These are phyloP conservation scores for Psilocybe sp. DNA, from an alignment of 768 basidiomycete genomes.

Conservation along the genomic window DNA sequence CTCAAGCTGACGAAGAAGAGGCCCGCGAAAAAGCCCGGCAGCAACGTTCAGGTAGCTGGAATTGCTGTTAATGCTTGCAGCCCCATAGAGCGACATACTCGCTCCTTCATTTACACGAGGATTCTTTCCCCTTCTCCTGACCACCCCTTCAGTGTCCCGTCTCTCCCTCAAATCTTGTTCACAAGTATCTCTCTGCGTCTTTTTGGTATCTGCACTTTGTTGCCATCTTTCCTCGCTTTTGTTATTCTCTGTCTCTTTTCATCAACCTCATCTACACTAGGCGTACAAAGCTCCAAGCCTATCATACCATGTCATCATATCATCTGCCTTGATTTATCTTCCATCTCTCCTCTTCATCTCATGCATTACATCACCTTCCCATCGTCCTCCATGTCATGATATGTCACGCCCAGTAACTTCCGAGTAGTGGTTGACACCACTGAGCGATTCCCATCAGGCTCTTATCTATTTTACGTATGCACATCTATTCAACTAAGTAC, in stretches of 20 bases:
- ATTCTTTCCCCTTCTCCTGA: conserved; percentile 19
- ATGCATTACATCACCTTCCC: conserved; percentile 21
- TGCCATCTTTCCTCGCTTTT: conserved; percentile 8
- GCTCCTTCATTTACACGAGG: too few species aligned
- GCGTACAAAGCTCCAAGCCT: too few species aligned
- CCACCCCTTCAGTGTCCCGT: conserved; percentile 11
- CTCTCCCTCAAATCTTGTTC: conserved; percentile 12
- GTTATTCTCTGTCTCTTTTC: conserved; percentile 17
- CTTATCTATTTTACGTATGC: conserved; percentile 45
- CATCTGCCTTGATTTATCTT: conserved; percentile 2
- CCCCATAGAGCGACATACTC: not conserved
- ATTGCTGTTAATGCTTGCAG: conserved; percentile 58
- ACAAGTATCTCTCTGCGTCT: not conserved
- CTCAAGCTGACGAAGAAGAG: conserved; percentile 79
- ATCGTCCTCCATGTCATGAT: conserved; percentile 22
- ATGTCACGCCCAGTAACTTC: conserved; percentile 12
- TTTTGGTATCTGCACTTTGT: conserved; percentile 10
- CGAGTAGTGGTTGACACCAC: conserved; percentile 15
- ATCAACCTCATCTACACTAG: conserved; percentile 2
- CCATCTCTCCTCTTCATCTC: conserved; percentile 17
- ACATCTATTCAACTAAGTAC: conserved; percentile 33
- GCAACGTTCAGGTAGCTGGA: conserved; percentile 57
- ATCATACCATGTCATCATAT: too few species aligned
- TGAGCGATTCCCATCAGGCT: conserved; percentile 24
- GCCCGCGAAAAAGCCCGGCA: conserved; percentile 47